Conservation (phyloP, 31 red algal genomes). For the Bonnemaisonia californica region DNA sequence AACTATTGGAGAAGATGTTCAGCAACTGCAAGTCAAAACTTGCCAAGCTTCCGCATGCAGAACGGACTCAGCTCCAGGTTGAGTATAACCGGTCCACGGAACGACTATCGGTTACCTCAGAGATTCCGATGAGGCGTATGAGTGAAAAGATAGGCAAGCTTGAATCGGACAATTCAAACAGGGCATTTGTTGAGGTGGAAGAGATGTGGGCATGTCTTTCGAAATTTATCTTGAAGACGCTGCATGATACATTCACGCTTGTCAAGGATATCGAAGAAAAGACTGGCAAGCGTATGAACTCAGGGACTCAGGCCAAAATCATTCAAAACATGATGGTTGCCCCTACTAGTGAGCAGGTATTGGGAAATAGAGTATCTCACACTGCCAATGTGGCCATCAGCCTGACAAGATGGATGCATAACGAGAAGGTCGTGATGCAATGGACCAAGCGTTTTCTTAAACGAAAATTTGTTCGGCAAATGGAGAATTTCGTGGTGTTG, state of each 20-base stretch:
- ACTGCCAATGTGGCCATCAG: conserved; percentile 10
- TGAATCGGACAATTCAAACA: neutral
- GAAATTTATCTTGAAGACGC: conserved; percentile 4
- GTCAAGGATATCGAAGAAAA: conserved; percentile 3
- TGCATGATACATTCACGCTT: conserved; percentile 22
- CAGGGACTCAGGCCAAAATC: neutral
- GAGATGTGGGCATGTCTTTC: conserved; percentile 26
- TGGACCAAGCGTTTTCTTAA: neutral
- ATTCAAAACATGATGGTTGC: conserved; percentile 20
- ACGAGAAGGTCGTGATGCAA: neutral
- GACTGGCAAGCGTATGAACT: neutral
- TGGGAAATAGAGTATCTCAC: neutral
- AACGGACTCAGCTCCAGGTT: neutral
- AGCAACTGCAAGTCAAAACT: neutral
- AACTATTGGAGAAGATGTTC: neutral
- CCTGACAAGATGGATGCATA: conserved; percentile 13
- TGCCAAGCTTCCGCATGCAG: neutral
- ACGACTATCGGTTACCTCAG: conserved; percentile 10
- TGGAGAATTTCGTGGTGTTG: neutral
- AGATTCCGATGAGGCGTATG: conserved; percentile 24
- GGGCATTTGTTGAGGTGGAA: conserved; percentile 1
- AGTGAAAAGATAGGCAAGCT: conserved; percentile 1
- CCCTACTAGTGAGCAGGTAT: neutral
- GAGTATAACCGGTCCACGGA: conserved; percentile 5
- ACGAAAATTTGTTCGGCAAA: conserved; percentile 1